These are phyloP conservation scores for Torrubiellomyces zombiae DNA, from an alignment of 2,329 filamentous ascomycete species.

Conservation along the genomic window DNA sequence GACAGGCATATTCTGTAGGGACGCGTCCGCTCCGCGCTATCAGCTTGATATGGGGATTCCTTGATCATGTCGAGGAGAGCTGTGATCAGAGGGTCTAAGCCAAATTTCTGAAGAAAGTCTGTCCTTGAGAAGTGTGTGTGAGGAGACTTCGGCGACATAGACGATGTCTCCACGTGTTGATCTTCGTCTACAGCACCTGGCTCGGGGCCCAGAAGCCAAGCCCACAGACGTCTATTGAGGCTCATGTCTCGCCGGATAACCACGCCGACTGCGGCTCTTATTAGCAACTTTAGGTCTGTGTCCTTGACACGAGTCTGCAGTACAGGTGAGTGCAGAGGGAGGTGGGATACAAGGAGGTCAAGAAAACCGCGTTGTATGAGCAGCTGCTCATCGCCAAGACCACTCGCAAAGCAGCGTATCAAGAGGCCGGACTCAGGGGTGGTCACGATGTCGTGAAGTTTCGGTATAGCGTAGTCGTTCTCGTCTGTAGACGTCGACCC, in stretches of 20 bases:
- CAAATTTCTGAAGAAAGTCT: conserved; percentile 70
- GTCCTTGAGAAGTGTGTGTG: too few relatives aligned
- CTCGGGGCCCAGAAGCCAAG: conserved; percentile 81
- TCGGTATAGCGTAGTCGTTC: conserved; percentile 14
- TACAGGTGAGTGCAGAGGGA: conserved; percentile 70
- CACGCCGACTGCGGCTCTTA: conserved; percentile 72
- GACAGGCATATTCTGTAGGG: conserved; percentile 88
- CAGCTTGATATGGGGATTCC: conserved; percentile 11
- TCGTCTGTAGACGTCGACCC: conserved; percentile 2
- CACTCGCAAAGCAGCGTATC: conserved; percentile 81
- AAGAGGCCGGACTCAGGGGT: conserved; percentile 83
- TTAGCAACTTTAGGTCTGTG: conserved; percentile 64
- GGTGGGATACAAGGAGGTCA: conserved; percentile 76
- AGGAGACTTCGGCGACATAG: too few relatives aligned
- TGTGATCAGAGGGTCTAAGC: conserved; percentile 54
- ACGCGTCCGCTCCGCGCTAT: conserved; percentile 48
- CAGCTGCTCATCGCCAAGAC: conserved; percentile 71
- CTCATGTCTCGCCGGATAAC: conserved; percentile 91
- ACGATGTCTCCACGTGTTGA: conserved; percentile 26
- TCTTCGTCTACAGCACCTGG: conserved; percentile 32
- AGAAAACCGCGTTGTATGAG: conserved; percentile 89
- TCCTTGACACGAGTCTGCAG: conserved; percentile 58
- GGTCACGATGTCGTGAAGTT: conserved; percentile 50
- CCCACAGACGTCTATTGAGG: conserved; percentile 84
- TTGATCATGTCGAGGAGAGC: conserved; percentile 66